phyloP scores from a whole-genome alignment of 352 stramenopile genomes.

The Phytophthora uliginosa region DNA sequence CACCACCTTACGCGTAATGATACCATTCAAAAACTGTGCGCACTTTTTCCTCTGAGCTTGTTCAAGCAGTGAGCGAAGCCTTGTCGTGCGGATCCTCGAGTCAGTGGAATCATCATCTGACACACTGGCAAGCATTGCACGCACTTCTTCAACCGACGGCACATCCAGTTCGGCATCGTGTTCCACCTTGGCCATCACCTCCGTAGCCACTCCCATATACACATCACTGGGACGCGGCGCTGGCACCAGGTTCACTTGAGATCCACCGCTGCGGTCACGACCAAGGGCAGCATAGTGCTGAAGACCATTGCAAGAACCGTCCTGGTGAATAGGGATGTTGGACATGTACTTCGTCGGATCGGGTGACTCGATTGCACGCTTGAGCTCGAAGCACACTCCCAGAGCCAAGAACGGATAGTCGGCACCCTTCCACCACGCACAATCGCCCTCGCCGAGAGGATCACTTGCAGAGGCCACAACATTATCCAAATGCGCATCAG shows the following conservation, averaged over 20 bases:
- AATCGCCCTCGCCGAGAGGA: slow-evolving; percentile 87
- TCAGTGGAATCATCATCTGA: slow-evolving; percentile 9
- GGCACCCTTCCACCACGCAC: slow-evolving; percentile 96
- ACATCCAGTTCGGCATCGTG: slow-evolving; percentile 65
- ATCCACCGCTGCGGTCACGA: slow-evolving; percentile 94
- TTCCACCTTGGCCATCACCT: slow-evolving; percentile 88
- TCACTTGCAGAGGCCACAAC: slow-evolving; percentile 92
- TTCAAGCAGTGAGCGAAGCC: slow-evolving; percentile 21
- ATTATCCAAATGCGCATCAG: slow-evolving; percentile 95
- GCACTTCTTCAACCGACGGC: slow-evolving; percentile 47
- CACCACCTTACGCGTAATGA: slow-evolving; percentile 96
- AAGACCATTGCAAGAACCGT: slow-evolving; percentile 99
- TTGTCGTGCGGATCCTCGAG: neutral
- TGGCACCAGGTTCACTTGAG: slow-evolving; percentile 98
- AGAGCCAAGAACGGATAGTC: slow-evolving; percentile 99
- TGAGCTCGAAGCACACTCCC: slow-evolving; percentile 98
- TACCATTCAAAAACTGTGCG: slow-evolving; percentile 77
- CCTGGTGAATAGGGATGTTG: slow-evolving; percentile 97
- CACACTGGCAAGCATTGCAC: slow-evolving; percentile 21
- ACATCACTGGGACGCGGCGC: slow-evolving; percentile 97
- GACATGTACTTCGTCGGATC: slow-evolving; percentile 96
- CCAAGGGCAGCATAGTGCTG: slow-evolving; percentile 99
- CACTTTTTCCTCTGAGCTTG: slow-evolving; percentile 71
- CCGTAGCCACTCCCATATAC: slow-evolving; percentile 95
- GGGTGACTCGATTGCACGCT: slow-evolving; percentile 93